Evolutionary conservation across 2,329 filamentous ascomycete species (phyloP).

Genomic region (Microdochium trichocladiopsis): DNA sequence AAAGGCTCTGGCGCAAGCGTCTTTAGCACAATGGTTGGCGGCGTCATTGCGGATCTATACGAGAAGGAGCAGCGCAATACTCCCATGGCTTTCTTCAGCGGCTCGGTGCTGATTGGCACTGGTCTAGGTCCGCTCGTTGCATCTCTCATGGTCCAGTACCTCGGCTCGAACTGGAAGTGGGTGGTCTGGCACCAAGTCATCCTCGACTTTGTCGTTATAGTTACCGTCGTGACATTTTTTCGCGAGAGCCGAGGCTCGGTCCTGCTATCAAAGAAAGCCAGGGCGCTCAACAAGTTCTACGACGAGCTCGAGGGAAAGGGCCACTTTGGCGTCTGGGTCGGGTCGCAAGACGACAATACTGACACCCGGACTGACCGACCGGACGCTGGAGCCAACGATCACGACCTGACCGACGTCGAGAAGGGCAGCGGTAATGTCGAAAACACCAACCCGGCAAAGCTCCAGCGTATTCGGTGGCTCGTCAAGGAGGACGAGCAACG

Average conservation of each 20-base stretch:
- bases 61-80: conserved; percentile 72
- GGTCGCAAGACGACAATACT: neutral
- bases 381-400: conserved; percentile 8
- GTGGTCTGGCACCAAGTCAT: conserved; percentile 84
- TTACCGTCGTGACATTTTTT: conserved; percentile 62
- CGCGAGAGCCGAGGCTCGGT: conserved; percentile 79
- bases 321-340: conserved; percentile 36
- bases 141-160: conserved; percentile 54
- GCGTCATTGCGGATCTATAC: conserved; percentile 83
- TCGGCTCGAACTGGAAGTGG: conserved; percentile 62
- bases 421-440: neutral
- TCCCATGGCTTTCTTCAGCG: conserved; percentile 86
- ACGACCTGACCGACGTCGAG: neutral
- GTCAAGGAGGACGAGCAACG: conserved; percentile 74
- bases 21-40: conserved; percentile 88
- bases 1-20: conserved; percentile 69
- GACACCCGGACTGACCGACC: neutral
- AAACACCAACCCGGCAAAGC: neutral
- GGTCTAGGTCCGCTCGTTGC: conserved; percentile 69
- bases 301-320: conserved; percentile 62
- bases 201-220: conserved; percentile 53
- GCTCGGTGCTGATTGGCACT: conserved; percentile 69
- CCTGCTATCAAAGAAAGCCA: conserved; percentile 68
- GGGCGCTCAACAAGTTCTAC: conserved; percentile 71
- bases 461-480: conserved; percentile 66